Base-by-base conservation (phyloP, 805 yeast species). In the Saturnispora kantuleensis region DNA sequence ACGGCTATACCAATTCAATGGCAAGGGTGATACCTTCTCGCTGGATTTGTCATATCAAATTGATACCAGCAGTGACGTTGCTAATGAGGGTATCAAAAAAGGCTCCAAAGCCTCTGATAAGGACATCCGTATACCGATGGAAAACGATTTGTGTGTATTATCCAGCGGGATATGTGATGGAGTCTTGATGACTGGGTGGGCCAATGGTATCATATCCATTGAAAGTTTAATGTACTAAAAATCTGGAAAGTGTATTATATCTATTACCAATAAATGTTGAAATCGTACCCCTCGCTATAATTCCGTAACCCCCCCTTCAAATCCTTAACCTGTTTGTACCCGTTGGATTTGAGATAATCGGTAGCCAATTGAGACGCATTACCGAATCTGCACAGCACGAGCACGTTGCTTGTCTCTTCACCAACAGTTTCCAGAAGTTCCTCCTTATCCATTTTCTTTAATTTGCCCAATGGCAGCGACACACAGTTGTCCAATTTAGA, bases 311-410 rank as follows among this genome's bases (percentile, higher is more conserved):
- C 98, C 1, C 97, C 97, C 10, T 59, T 66, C 5, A 90, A 68
- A 58, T 90, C 96, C 42, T 63, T 71, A 0, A 77, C 85, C 15
- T 73, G 60, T 37, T 30, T 43, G 13, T 76, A 62, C 0, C 77
- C 76, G 1, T 69, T 67, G 18, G 74, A 75, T 41, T 71, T 67
- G 38, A 89, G 60, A 37, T 69, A 63, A 45, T 69, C 62, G 1
- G 84, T 79, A 0, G 96, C 94, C 13, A 77, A 60, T 55, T 84
- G 88, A 0, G 97, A 89, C 58, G 93, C 97, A 59, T 86, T 88
- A 9, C 98, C 98, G 56, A 71, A 79, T 30, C 97, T 70, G 62
- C 98, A 93, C 15, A 90, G 68, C 0, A 87, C 83, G 45, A 70
- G 73, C 0, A 84, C 59, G 4, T 50, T 52, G 9, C 45, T 38